Base-by-base conservation (phyloP, 2,329 filamentous ascomycete species). In the Alternaria arborescens region DNA sequence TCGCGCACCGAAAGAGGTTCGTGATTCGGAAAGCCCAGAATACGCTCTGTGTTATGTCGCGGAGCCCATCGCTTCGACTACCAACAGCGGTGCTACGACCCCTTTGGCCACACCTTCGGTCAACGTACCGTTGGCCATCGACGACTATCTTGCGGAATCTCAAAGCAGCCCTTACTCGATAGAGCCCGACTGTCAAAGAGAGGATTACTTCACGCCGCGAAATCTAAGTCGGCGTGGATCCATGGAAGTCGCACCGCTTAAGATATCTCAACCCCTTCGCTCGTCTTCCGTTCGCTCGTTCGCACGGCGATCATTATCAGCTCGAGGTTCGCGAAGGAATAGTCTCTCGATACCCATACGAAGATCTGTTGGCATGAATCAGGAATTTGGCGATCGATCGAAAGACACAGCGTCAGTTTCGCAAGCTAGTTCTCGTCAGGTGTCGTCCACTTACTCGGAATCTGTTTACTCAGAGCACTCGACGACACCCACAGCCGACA, bases 1-100 rank as follows among this genome's bases (percentile, higher is more conserved):
- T 1, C 80, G 85, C 34, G 81, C 86, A 0, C 89, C 91, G 0
- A 73, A 80, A 5, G 87, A 91, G 68, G 87, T 92, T 28, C 82
- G 82, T 16, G 86, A 90, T 55, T 80, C 82, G 1, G 80, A 83
- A 1, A 81, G 81, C 14, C 82, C 87, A 1, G 79, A 83, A 0
- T 94, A 94, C 65, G 82, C 83, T n/a, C 77, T 86, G 22, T 86
- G 84, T 67, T 83, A 82, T 59, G 77, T 81, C 8, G 72, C 76
- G 11, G 78, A 77, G 18, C 77, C 77, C 44, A 79, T 80, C 7
- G 73, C 77, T 2, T 84, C 81, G 79, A 67, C 73, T 32, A 65
- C 47, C 8, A 65, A 61, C 12, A 65, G 62, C 3, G 65, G 62
- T 28, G 60, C 52, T 7, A 47, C 64, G 8, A 72, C 64, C 4